phyloP scores from a whole-genome alignment of 805 yeast species.

The Sugiyamaella valdiviana region DNA sequence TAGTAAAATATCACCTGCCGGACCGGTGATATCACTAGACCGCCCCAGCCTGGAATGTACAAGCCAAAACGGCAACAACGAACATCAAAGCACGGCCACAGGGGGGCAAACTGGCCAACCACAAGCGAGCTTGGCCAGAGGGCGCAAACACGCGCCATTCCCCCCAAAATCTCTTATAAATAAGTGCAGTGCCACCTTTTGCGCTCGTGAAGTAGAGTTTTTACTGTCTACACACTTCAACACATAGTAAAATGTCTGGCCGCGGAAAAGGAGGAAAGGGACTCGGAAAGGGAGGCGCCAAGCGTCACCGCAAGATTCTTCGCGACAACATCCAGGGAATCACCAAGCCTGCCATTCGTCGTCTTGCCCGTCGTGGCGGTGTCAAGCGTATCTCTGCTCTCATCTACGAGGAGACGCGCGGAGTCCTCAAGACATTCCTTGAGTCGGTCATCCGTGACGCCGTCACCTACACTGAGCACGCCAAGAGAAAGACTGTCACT shows the following conservation, averaged over 20 bases:
- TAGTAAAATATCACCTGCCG: conserved; percentile 3
- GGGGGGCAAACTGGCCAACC: not conserved
- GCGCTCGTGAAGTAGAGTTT: not conserved
- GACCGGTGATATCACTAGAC: not conserved
- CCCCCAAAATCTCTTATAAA: not conserved
- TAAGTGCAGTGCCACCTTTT: not conserved
- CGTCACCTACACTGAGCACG: conserved; percentile 99
- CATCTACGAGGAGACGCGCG: conserved; percentile 98
- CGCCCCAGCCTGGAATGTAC: not conserved
- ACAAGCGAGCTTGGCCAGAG: not conserved
- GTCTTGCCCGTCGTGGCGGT: conserved; percentile 99
- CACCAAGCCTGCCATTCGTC: conserved; percentile 99
- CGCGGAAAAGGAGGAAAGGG: conserved; percentile 99
- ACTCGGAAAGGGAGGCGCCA: conserved; percentile 99
- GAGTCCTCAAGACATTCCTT: conserved; percentile 89
- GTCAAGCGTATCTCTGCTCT: conserved; percentile 99
- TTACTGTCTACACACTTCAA: not conserved
- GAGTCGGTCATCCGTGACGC: conserved; percentile 98
- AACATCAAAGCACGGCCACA: not conserved
- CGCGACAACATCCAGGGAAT: conserved; percentile 99
- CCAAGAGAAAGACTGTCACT: conserved; percentile 99
- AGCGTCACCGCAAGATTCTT: conserved; percentile 98
- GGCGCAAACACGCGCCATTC: not conserved
- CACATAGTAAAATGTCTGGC: conserved; percentile 20
- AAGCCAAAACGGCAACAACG: not conserved